phyloP scores from a whole-genome alignment of 768 basidiomycete species.

The Fistulinella prunicolor region DNA sequence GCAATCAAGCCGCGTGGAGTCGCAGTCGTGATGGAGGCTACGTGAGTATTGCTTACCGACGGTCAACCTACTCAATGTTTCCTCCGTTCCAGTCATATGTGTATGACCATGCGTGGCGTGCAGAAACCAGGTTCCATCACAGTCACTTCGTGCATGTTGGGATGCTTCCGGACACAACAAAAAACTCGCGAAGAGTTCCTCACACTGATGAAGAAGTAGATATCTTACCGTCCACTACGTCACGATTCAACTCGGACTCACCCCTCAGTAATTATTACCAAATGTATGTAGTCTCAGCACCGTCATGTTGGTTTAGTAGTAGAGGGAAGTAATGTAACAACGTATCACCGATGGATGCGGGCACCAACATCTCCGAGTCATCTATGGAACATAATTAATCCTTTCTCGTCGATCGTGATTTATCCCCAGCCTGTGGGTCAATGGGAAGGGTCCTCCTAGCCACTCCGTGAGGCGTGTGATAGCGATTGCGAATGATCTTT shows the following conservation, averaged over 20 bases:
- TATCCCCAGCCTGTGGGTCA: constrained; percentile 59
- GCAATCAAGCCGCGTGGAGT: constrained; percentile 97
- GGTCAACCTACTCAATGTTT: constrained; percentile 8
- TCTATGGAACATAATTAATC: constrained; percentile 35
- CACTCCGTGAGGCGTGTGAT: constrained; percentile 40
- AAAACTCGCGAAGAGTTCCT: constrained; percentile 98
- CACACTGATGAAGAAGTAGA: constrained; percentile 64
- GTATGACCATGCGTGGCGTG: constrained; percentile 99
- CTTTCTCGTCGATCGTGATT: constrained; percentile 50
- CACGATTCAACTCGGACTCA: constrained; percentile 39
- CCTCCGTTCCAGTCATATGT: constrained; percentile 68
- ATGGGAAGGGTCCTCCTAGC: constrained; percentile 61
- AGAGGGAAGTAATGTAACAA: constrained; percentile 16
- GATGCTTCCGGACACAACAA: constrained; percentile 97
- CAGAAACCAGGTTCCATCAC: constrained; percentile 97
- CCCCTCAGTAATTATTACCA: constrained; percentile 22
- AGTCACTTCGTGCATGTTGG: constrained; percentile 96
- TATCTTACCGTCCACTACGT: constrained; percentile 31
- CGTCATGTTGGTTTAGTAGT: constrained; percentile 10
- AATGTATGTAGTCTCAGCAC: constrained; percentile 20
- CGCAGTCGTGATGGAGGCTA: constrained; percentile 99
- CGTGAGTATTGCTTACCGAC: constrained; percentile 52
- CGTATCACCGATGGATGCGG: constrained; percentile 2
- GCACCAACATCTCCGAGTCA: constrained; percentile 9
- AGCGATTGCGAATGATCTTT: constrained; percentile 55